phyloP scores from a whole-genome alignment of 352 stramenopile species.

The Phytophthora parvispora region DNA sequence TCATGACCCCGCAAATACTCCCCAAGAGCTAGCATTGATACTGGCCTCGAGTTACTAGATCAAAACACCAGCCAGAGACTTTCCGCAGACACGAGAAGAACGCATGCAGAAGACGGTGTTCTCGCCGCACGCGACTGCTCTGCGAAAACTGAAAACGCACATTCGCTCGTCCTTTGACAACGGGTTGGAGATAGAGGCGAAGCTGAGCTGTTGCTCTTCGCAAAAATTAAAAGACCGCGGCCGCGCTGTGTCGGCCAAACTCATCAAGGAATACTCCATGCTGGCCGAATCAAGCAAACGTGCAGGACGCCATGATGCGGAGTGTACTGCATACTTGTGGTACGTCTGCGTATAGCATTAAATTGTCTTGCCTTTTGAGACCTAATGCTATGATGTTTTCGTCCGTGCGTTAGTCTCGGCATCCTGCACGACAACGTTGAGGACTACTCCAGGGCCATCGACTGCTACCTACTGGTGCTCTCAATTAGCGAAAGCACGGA shows the following conservation, averaged over 20 bases:
- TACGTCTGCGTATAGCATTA: slow-evolving; percentile 21
- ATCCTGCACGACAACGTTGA: slow-evolving; percentile 92
- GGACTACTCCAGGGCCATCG: slow-evolving; percentile 86
- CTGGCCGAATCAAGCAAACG: slow-evolving; percentile 88
- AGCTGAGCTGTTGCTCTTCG: slow-evolving; percentile 68
- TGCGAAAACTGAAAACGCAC: slow-evolving; percentile 57
- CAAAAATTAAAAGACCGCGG: slow-evolving; percentile 74
- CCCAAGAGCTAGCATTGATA: not conserved
- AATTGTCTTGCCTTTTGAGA: not conserved
- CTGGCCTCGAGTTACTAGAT: slow-evolving; percentile 45
- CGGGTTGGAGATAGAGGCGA: slow-evolving; percentile 47
- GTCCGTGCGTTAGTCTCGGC: slow-evolving; percentile 53
- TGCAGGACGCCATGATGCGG: slow-evolving; percentile 81
- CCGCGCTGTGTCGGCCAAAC: slow-evolving; percentile 71
- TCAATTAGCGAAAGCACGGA: slow-evolving; percentile 88
- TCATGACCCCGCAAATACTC: not conserved
- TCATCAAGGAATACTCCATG: slow-evolving; percentile 88
- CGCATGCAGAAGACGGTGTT: slow-evolving; percentile 81
- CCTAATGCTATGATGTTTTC: not conserved
- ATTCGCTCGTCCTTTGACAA: slow-evolving; percentile 65
- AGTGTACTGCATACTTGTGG: slow-evolving; percentile 88
- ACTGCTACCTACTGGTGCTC: slow-evolving; percentile 89
- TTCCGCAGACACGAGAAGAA: slow-evolving; percentile 67
- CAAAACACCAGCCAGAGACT: slow-evolving; percentile 72
- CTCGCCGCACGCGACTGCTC: slow-evolving; percentile 65